Evolutionary conservation across 2,329 filamentous ascomycete genomes (phyloP), one percentile per base, ranked within the genome.

Genomic region (Claviceps paspali): DNA sequence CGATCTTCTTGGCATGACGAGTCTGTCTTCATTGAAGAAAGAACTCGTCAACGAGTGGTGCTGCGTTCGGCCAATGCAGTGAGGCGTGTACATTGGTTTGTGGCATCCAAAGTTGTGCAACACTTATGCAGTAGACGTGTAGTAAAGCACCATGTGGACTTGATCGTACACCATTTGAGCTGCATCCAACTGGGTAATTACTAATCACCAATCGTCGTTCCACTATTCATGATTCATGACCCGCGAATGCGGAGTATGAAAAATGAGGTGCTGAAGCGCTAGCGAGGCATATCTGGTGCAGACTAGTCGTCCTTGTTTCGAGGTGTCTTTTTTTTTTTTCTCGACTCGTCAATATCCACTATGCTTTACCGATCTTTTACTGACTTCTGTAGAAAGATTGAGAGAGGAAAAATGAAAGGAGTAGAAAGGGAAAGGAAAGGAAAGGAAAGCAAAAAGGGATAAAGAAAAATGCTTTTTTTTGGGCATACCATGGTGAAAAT

Each of bases 151-250:
- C 38, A 35, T 28, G 22, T 30, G 38, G 23, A 19, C n/a, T 19
- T 9, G 33, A 28, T 36, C 32, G 29, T 31, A 35, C 38, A 31
- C 33, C 33, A 28, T 21, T 24, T 35, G 38, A 12, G 33, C 38
- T 32, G 32, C 37, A 35, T 21, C 6, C 17, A 30, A 4, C 7
- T 26, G 11, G 2, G 36, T 22, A 35, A 28, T 24, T 26, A 38
- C 18, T 6, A 18, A 26, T 14, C 23, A 19, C 22, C 15, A 17
- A n/a, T 22, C 14, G n/a, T 18, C 28, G 38, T 39, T 35, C 38
- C 38, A 39, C 33, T 35, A 18, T 12, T 32, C 21, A 31, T 30
- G 33, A 21, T 17, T 15, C 6, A 27, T 31, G 17, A 24, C 17
- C 18, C 36, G 10, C 33, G 8, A 12, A 35, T 39, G 33, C 38